Base-by-base conservation (phyloP, 139 green algal species). In the Eudorina sp. region DNA sequence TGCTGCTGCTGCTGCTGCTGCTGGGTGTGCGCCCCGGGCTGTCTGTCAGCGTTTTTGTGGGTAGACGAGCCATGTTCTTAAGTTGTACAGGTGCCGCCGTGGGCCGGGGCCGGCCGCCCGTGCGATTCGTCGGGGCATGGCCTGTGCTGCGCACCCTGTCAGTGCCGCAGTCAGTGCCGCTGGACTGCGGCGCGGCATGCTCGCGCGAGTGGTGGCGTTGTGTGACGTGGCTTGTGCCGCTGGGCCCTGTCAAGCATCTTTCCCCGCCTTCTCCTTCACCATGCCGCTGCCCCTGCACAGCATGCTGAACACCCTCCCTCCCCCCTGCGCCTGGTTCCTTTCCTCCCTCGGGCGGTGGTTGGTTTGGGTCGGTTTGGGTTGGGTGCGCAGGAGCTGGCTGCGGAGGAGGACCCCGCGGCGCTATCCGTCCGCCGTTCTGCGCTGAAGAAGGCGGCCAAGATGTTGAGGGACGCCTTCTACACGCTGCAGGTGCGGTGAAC, bases 401-500 rank as follows among this genome's bases (percentile, higher is more conserved):
- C 58, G 7, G 79, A 75, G 60, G 79, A 75, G 58, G 58, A 85
- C 41, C 58, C 40, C 9, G 13, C 58, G 25, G 51, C 7, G 38
- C 27, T 85, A 41, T 27, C 79, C 14, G 25, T 43, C 38, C 41
- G 58, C 23, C 25, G 43, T 4, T 38, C 58, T 4, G 40, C 40
- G 3, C 58, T 85, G 25, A 43, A 34, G n/a, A 41, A n/a, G 41
- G 58, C 25, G 4, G 79, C 27, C 40, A 60, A 6, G 8, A 34
- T 60, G 58, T 11, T 75, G 25, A 34, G 41, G 18, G 79, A 85
- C 58, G 79, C 79, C 16, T 85, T 85, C 79, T 85, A 85, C 79
- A 85, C 79, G 23, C 58, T 85, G 38, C 79, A 84, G 76, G 34
- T 84, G 76, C 29, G 74, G 13, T 0, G n/a, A n/a, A n/a, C n/a